Conservation (phyloP, 495 filamentous ascomycete genomes). For the Pseudomonodictys pantanalensis region DNA sequence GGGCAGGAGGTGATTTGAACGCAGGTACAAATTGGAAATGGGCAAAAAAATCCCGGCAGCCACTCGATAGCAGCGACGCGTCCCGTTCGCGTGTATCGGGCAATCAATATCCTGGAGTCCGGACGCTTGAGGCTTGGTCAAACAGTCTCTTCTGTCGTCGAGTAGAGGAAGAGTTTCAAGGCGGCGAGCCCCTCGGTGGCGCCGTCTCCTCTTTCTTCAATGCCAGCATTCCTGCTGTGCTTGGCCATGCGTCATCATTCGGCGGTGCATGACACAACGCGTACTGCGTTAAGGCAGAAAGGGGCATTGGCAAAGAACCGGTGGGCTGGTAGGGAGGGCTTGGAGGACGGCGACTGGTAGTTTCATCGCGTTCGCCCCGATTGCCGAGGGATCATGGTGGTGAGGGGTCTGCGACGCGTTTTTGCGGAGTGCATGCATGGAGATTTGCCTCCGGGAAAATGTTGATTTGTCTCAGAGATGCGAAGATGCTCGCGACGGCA, state of each 20-base stretch:
- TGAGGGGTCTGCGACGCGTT: background rate
- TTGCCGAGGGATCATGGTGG: too few species aligned
- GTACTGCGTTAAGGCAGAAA: too few species aligned
- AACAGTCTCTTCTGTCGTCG: too few species aligned
- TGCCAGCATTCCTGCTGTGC: background rate
- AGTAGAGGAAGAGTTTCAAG: too few species aligned
- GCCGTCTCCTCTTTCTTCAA: background rate
- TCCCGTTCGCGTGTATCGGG: background rate
- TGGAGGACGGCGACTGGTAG: background rate
- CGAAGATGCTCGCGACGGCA: background rate
- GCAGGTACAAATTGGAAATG: background rate
- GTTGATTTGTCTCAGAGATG: background rate
- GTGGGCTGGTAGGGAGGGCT: constrained; percentile 5
- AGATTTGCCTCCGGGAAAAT: background rate
- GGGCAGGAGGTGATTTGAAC: too few species aligned
- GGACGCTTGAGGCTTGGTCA: too few species aligned
- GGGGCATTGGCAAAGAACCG: constrained; percentile 10
- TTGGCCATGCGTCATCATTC: too few species aligned
- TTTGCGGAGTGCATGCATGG: constrained; percentile 2
- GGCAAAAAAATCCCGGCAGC: background rate
- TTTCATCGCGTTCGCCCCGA: constrained; percentile 4
- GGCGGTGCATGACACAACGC: too few species aligned
- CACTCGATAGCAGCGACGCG: background rate
- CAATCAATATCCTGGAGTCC: background rate
- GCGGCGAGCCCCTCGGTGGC: too few species aligned